Conservation (phyloP, 371 early-diverging fungal species). For the Rhizopus arrhizus region DNA sequence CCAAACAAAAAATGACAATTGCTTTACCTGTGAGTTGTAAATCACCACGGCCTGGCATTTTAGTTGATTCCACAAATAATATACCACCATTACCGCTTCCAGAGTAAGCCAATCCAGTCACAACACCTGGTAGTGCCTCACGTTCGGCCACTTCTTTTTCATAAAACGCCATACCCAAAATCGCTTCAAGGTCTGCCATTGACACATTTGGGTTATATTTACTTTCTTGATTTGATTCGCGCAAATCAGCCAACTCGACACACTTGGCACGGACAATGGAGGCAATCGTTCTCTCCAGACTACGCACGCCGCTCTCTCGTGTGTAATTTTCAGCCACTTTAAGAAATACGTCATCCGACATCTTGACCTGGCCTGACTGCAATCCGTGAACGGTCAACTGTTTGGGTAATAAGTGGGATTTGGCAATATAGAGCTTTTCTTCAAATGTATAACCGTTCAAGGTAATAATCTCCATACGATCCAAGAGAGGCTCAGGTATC, state of each 20-base stretch:
- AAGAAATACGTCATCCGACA: conserved; percentile 56
- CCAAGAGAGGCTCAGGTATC: conserved; percentile 80
- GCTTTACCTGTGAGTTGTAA: conserved; percentile 74
- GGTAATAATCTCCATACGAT: conserved; percentile 86
- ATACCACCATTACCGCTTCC: conserved; percentile 77
- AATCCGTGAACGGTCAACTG: conserved; percentile 74
- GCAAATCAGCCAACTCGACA: conserved; percentile 62
- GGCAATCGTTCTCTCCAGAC: conserved; percentile 75
- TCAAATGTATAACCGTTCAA: conserved; percentile 85
- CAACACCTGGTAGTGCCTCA: conserved; percentile 72
- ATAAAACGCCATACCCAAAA: conserved; percentile 61
- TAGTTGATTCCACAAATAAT: conserved; percentile 80
- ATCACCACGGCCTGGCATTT: conserved; percentile 74
- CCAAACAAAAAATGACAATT: not conserved
- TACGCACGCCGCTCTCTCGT: conserved; percentile 84
- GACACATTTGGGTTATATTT: conserved; percentile 20
- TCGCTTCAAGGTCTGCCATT: conserved; percentile 52
- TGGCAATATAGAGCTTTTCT: conserved; percentile 71
- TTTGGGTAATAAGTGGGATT: conserved; percentile 64
- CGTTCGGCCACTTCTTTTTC: conserved; percentile 74
- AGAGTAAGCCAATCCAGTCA: conserved; percentile 84
- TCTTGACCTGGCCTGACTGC: conserved; percentile 42
- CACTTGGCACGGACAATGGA: conserved; percentile 73
- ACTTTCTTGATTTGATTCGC: conserved; percentile 29
- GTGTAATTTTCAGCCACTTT: conserved; percentile 78